A percentile compares a stretch with the other conserved stretches of the same genome.
Evolutionary conservation across 352 stramenopile genomes (phyloP).

Genomic region (Phytophthora pseudosyringae): DNA sequence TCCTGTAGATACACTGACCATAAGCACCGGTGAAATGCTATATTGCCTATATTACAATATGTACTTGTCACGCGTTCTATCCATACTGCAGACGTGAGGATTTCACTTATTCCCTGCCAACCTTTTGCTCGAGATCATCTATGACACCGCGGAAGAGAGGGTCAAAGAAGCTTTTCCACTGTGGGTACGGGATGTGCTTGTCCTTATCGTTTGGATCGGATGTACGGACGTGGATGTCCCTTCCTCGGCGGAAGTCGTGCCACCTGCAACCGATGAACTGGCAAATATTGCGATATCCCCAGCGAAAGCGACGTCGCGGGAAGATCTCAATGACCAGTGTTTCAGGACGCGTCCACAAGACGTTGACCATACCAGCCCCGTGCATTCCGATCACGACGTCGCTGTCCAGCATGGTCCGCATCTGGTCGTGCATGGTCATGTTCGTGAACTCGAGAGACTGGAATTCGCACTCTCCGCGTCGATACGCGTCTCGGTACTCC

Average conservation of each 20-base stretch:
- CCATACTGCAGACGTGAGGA: background rate
- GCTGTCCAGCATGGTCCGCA: conserved; percentile 59
- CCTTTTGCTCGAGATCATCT: conserved; percentile 13
- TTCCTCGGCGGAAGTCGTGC: conserved; percentile 51
- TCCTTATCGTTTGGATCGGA: conserved; percentile 51
- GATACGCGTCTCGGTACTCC: conserved; percentile 39
- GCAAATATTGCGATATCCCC: conserved; percentile 79
- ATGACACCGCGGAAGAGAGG: conserved; percentile 40
- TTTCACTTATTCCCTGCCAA: conserved; percentile 1
- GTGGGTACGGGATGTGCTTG: conserved; percentile 52
- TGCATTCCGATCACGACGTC: conserved; percentile 84
- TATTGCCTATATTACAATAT: conserved; percentile 19
- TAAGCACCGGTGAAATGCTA: conserved; percentile 12
- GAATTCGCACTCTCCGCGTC: conserved; percentile 43
- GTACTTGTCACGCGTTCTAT: background rate
- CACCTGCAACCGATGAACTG: conserved; percentile 69
- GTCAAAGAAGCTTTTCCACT: conserved; percentile 64
- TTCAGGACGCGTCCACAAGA: conserved; percentile 58
- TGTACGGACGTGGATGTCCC: conserved; percentile 30
- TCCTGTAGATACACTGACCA: conserved; percentile 10
- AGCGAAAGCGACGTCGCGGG: conserved; percentile 47
- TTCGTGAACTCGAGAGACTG: conserved; percentile 67
- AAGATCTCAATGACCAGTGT: conserved; percentile 78
- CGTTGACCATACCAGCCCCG: conserved; percentile 78
- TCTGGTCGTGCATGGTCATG: conserved; percentile 60